phyloP scores from a whole-genome alignment of 495 filamentous ascomycete genomes.

The Penicillium daleae region DNA sequence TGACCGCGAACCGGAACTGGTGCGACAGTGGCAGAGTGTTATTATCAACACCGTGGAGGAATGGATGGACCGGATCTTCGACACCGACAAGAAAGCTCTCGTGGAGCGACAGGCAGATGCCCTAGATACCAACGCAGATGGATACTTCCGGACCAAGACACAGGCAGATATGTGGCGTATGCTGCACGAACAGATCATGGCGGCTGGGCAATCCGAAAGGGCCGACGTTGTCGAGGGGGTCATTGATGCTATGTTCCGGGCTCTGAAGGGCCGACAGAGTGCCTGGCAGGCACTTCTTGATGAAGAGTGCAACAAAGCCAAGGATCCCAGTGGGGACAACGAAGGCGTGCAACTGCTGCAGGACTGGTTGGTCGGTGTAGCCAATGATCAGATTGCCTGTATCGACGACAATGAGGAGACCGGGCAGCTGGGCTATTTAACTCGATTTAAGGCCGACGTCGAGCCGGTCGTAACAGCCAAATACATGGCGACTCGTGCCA shows the following conservation, averaged over 20 bases:
- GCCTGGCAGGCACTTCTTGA: constrained; percentile 87
- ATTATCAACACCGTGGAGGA: constrained; percentile 95
- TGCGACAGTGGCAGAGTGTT: constrained; percentile 89
- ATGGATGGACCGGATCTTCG: constrained; percentile 93
- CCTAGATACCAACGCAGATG: constrained; percentile 82
- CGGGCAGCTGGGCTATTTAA: constrained; percentile 73
- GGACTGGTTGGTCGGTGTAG: constrained; percentile 94
- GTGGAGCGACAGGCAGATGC: constrained; percentile 74
- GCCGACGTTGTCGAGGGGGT: constrained; percentile 90
- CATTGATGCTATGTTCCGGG: constrained; percentile 89
- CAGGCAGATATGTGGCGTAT: constrained; percentile 96
- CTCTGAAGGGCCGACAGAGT: constrained; percentile 76
- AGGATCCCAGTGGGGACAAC: constrained; percentile 59
- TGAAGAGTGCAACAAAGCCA: constrained; percentile 78
- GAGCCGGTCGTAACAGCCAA: constrained; percentile 75
- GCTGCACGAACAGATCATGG: constrained; percentile 86
- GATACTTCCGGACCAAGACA: constrained; percentile 85
- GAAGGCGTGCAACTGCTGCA: constrained; percentile 83
- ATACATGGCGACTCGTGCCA: constrained; percentile 72
- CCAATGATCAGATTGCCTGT: constrained; percentile 97
- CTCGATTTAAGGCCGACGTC: constrained; percentile 78
- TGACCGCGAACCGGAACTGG: constrained; percentile 82
- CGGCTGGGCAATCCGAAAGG: constrained; percentile 77
- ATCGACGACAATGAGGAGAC: constrained; percentile 83
- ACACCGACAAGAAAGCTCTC: constrained; percentile 78